phyloP scores from a whole-genome alignment of 1,284 basidiomycete genomes.

The Cryptococcus sp. region DNA sequence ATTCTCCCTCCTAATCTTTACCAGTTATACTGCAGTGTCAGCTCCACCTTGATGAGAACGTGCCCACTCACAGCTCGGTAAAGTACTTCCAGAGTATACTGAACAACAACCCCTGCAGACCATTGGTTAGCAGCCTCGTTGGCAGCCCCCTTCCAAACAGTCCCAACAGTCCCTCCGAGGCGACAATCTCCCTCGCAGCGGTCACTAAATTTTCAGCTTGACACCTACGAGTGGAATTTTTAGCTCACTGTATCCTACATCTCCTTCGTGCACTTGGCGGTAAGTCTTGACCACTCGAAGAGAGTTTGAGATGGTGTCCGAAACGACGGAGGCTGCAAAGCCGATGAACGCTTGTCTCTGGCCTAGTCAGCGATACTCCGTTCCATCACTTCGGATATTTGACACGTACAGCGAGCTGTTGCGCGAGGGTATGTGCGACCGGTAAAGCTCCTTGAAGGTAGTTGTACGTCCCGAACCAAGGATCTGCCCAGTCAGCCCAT shows the following conservation, averaged over 20 bases:
- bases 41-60: background rate
- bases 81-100: conserved; percentile 78
- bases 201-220: conserved; percentile 10
- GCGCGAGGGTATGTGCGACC: conserved; percentile 51
- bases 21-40: background rate
- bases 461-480: conserved; percentile 61
- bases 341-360: conserved; percentile 77
- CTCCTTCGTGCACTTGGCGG: conserved; percentile 73
- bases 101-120: conserved; percentile 78
- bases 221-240: background rate
- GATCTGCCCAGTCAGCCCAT: conserved; percentile 46
- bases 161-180: conserved; percentile 58
- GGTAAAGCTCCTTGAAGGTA: conserved; percentile 63
- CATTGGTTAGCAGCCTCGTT: conserved; percentile 76
- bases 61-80: conserved; percentile 57
- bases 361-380: background rate
- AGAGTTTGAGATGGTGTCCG: conserved; percentile 77
- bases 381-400: no score
- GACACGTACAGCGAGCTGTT: conserved; percentile 53
- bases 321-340: conserved; percentile 71
- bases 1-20: background rate
- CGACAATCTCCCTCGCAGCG: conserved; percentile 56
- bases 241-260: conserved; percentile 60
- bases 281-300: conserved; percentile 89
- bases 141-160: conserved; percentile 78